phyloP scores from a whole-genome alignment of 2,329 filamentous ascomycete genomes.

The Bipolaris cookei region DNA sequence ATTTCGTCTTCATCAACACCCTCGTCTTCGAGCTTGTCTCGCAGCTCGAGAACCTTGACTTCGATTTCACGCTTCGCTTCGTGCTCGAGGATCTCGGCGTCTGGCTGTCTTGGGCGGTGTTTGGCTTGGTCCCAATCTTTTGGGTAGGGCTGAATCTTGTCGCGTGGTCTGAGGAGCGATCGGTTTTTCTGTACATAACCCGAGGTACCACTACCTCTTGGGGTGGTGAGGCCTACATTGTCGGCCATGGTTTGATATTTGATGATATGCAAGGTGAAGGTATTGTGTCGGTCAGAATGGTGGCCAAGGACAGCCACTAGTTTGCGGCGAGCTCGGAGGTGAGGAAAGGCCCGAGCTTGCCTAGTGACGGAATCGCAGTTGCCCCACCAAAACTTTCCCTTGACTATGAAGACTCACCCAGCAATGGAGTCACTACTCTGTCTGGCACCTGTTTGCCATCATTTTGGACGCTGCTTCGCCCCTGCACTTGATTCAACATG shows the following conservation, averaged over 20 bases:
- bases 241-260: constrained; percentile 72
- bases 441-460: background rate
- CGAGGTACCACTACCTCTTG: constrained; percentile 92
- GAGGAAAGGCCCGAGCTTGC: constrained; percentile 29
- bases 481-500: constrained; percentile 29
- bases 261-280: background rate
- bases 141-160: constrained; percentile 78
- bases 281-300: background rate
- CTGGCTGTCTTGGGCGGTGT: constrained; percentile 81
- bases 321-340: constrained; percentile 34
- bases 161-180: constrained; percentile 84
- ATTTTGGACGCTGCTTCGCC: background rate
- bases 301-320: background rate
- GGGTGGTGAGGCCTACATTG: constrained; percentile 94
- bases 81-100: constrained; percentile 92
- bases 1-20: constrained; percentile 90
- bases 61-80: constrained; percentile 90
- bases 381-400: constrained; percentile 40
- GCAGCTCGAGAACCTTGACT: constrained; percentile 88
- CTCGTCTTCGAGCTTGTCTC: constrained; percentile 91
- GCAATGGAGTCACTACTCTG: constrained; percentile 30
- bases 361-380: constrained; percentile 12
- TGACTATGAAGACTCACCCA: constrained; percentile 31
- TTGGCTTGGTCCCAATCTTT: constrained; percentile 71
- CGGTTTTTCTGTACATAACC: constrained; percentile 97